Evolutionary conservation across 805 yeast genomes (phyloP).

Genomic region (Suhomyces emberorum): DNA sequence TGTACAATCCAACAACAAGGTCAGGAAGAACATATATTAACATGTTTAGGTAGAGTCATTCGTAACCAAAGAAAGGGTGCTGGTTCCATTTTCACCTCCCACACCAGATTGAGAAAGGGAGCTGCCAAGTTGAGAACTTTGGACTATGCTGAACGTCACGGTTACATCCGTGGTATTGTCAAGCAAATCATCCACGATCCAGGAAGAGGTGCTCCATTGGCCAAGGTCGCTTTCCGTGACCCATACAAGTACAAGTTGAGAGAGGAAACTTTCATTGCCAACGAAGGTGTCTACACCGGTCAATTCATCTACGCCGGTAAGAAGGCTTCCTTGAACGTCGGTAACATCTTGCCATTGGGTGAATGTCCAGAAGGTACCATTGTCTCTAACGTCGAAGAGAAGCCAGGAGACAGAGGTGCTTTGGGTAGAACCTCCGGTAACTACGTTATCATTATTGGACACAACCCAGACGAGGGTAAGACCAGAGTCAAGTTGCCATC

Average conservation of each 20-base stretch:
- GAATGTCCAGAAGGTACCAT: slow-evolving; percentile 99
- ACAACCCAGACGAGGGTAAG: slow-evolving; percentile 98
- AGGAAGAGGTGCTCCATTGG: slow-evolving; percentile 99
- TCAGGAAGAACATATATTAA: slow-evolving; percentile 7
- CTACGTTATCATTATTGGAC: slow-evolving; percentile 98
- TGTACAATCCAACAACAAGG: slow-evolving; percentile 4
- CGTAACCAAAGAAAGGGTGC: slow-evolving; percentile 99
- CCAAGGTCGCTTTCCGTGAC: slow-evolving; percentile 93
- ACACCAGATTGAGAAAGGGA: slow-evolving; percentile 99
- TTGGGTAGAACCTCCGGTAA: slow-evolving; percentile 99
- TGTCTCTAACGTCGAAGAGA: slow-evolving; percentile 96
- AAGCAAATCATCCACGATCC: slow-evolving; percentile 99
- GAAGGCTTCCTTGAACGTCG: slow-evolving; percentile 94
- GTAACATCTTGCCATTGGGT: slow-evolving; percentile 96
- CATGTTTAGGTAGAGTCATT: slow-evolving; percentile 88
- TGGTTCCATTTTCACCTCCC: slow-evolving; percentile 99
- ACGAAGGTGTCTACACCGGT: slow-evolving; percentile 99
- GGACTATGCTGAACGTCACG: slow-evolving; percentile 99
- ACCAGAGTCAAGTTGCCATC: slow-evolving; percentile 99
- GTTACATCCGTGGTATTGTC: slow-evolving; percentile 99
- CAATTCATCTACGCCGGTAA: slow-evolving; percentile 98
- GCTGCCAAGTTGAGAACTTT: slow-evolving; percentile 99
- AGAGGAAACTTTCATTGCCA: slow-evolving; percentile 98
- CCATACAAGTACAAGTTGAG: slow-evolving; percentile 98
- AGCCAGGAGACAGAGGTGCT: slow-evolving; percentile 99